Conservation (phyloP, 2,329 filamentous ascomycete species). For the Talaromyces marneffei region DNA sequence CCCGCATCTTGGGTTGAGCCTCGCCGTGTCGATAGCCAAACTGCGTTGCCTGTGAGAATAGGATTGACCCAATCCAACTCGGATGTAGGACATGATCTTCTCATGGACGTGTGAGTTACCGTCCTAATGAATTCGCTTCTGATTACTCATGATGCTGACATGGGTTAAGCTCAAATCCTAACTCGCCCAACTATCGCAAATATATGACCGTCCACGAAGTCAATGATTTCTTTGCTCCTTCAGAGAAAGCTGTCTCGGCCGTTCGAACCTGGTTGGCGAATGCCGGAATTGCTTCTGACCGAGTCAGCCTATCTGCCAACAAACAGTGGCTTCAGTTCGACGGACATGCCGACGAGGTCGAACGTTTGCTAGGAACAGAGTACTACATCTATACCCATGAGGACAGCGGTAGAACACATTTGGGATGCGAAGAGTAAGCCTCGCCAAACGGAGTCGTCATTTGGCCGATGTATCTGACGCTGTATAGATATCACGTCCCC, state of each 20-base stretch:
- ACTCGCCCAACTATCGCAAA: slow-evolving; percentile 32
- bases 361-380: slow-evolving; percentile 34
- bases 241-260: slow-evolving; percentile 22
- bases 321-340: slow-evolving; percentile 40
- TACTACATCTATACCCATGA: slow-evolving; percentile 36
- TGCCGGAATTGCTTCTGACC: slow-evolving; percentile 22
- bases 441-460: background rate
- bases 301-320: slow-evolving; percentile 26
- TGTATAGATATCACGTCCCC: slow-evolving; percentile 27
- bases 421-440: slow-evolving; percentile 38
- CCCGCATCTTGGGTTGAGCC: slow-evolving; percentile 25
- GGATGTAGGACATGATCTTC: slow-evolving; percentile 24
- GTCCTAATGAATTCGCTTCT: background rate
- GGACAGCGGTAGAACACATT: slow-evolving; percentile 26
- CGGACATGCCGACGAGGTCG: slow-evolving; percentile 32
- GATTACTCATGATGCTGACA: background rate
- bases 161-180: slow-evolving; percentile 29
- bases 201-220: slow-evolving; percentile 29
- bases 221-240: slow-evolving; percentile 33
- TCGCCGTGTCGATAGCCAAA: slow-evolving; percentile 20
- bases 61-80: slow-evolving; percentile 23
- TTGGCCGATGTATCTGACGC: background rate
- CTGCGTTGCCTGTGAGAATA: slow-evolving; percentile 18
- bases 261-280: slow-evolving; percentile 28
- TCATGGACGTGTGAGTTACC: slow-evolving; percentile 28